Percentiles rank a stretch among this genome's conserved stretches.
These are phyloP conservation scores for Sporothrix brasiliensis DNA, from an alignment of 2,329 filamentous ascomycete genomes.

Conservation along the genomic window DNA sequence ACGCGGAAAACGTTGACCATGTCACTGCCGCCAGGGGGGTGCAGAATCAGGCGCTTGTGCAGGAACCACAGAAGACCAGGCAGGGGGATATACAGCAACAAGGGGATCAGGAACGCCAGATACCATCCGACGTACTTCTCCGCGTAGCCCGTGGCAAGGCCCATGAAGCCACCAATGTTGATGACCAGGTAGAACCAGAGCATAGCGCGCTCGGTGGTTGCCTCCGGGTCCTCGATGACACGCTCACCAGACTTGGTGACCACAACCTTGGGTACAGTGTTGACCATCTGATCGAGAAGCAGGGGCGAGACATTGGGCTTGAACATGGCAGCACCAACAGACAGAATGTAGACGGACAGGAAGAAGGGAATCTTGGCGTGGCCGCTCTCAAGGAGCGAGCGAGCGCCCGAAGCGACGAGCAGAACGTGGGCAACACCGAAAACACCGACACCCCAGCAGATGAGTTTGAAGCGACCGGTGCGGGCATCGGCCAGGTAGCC, in stretches of 20 bases:
- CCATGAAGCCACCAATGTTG: constrained; percentile 68
- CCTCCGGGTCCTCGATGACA: constrained; percentile 70
- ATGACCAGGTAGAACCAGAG: constrained; percentile 68
- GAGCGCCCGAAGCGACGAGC: constrained; percentile 62
- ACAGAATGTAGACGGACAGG: constrained; percentile 59
- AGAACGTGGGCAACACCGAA: constrained; percentile 71
- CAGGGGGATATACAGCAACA: constrained; percentile 48
- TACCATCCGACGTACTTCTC: constrained; percentile 72
- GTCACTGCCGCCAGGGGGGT: constrained; percentile 52
- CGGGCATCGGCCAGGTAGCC: constrained; percentile 67
- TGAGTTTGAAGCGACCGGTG: constrained; percentile 71
- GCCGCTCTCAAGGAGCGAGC: constrained; percentile 48
- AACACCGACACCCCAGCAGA: constrained; percentile 68
- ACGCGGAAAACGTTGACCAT: constrained; percentile 50
- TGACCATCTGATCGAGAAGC: constrained; percentile 70
- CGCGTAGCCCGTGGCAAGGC: constrained; percentile 69
- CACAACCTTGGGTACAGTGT: constrained; percentile 60
- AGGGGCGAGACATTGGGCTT: constrained; percentile 77
- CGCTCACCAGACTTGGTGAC: constrained; percentile 60
- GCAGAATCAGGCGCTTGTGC: constrained; percentile 48
- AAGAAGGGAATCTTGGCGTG: constrained; percentile 59
- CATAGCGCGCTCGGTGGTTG: constrained; percentile 70
- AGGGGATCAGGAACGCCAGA: constrained; percentile 67
- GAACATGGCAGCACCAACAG: constrained; percentile 75
- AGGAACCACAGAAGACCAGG: constrained; percentile 50